Evolutionary conservation across 2,329 filamentous ascomycete species (phyloP).

Genomic region (Bipolaris victoriae): DNA sequence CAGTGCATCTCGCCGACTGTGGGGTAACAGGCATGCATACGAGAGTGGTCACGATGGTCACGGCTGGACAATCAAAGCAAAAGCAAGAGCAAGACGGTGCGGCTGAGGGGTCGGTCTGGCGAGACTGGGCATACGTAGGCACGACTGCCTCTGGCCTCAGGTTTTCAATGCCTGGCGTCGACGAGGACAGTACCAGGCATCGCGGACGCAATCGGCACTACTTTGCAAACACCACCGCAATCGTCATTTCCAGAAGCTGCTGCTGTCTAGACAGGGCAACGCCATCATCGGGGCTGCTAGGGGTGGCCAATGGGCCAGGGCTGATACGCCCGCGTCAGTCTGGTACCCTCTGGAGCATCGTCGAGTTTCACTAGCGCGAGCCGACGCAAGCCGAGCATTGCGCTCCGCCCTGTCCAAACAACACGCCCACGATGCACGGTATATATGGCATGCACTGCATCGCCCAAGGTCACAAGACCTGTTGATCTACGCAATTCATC

Average conservation of each 20-base stretch:
- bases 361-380: constrained; percentile 23
- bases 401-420: constrained; percentile 23
- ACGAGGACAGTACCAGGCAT: background rate
- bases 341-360: constrained; percentile 15
- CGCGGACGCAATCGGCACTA: background rate
- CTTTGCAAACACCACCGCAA: background rate
- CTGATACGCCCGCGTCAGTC: constrained; percentile 24
- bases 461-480: constrained; percentile 21
- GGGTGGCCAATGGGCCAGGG: constrained; percentile 4
- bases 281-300: constrained; percentile 13
- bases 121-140: constrained; percentile 1
- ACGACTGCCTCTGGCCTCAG: background rate
- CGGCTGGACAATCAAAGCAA: background rate
- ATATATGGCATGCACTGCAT: constrained; percentile 31
- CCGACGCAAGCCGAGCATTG: constrained; percentile 40
- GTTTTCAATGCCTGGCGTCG: background rate
- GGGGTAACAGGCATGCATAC: constrained; percentile 14
- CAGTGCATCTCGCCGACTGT: constrained; percentile 14
- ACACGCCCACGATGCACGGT: constrained; percentile 19
- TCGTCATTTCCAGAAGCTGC: background rate
- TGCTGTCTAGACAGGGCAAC: background rate
- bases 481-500: constrained; percentile 1
- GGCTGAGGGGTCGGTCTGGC: background rate
- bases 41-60: constrained; percentile 15
- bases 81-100: constrained; percentile 3